Conservation (phyloP, 2,329 filamentous ascomycete genomes). For the Teratosphaeria viscida region DNA sequence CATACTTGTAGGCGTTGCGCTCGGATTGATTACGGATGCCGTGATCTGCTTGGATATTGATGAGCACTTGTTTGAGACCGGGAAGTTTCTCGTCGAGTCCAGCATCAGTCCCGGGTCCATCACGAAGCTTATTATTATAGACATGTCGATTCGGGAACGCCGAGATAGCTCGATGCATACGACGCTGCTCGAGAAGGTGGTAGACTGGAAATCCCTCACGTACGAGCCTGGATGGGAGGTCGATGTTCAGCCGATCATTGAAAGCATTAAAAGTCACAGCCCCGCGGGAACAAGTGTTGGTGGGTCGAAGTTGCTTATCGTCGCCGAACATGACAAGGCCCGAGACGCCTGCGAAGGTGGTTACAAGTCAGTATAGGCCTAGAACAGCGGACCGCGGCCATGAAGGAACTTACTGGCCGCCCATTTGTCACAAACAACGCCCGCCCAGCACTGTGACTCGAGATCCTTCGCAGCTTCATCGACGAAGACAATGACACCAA, state of each 20-base stretch:
- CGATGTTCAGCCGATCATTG: conserved; percentile 4
- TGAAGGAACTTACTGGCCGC: neutral
- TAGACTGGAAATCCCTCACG: conserved; percentile 5
- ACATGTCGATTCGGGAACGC: conserved; percentile 5
- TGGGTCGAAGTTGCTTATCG: conserved; percentile 7
- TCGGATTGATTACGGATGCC: neutral
- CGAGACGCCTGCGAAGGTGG: neutral
- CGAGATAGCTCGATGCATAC: conserved; percentile 5
- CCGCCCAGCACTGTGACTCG: conserved; percentile 10
- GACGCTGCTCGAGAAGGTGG: conserved; percentile 8
- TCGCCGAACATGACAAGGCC: neutral
- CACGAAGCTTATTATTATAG: conserved; percentile 3
- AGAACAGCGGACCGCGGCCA: neutral
- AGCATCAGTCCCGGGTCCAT: conserved; percentile 1
- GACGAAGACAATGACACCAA: conserved; percentile 7
- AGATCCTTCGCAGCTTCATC: conserved; percentile 10
- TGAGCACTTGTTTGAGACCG: conserved; percentile 1
- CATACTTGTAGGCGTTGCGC: neutral
- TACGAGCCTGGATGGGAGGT: conserved; percentile 7
- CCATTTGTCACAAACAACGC: conserved; percentile 7
- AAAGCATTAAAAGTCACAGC: conserved; percentile 8
- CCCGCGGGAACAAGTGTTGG: conserved; percentile 7
- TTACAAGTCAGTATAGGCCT: neutral
- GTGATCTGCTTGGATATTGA: conserved; percentile 1
- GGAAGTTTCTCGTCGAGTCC: conserved; percentile 2